A percentile compares a stretch with the other conserved stretches of the same genome.
These are phyloP conservation scores for Kurtzmaniella fragi DNA, from an alignment of 805 yeast species.

Conservation along the genomic window DNA sequence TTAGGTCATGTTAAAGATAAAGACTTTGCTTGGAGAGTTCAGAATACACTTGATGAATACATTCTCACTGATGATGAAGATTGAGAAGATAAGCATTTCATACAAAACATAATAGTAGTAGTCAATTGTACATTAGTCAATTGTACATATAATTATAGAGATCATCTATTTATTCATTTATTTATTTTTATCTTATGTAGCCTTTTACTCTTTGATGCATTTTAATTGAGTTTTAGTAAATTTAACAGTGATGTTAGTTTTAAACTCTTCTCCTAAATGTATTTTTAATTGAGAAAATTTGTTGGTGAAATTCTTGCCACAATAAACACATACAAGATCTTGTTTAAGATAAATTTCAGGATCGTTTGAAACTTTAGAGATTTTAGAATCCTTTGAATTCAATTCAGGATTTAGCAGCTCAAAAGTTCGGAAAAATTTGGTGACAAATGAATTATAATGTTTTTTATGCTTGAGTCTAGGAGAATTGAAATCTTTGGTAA, in stretches of 20 bases:
- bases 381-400: too few species aligned
- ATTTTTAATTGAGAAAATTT: slow-evolving; percentile 20
- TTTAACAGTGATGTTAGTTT: not conserved
- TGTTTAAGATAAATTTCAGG: slow-evolving; percentile 8
- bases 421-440: slow-evolving; percentile 58
- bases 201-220: not conserved
- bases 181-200: too few species aligned
- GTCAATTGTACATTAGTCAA: too few species aligned
- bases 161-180: too few species aligned
- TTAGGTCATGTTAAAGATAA: slow-evolving; percentile 37
- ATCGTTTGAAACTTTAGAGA: not conserved
- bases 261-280: slow-evolving; percentile 23
- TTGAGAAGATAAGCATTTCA: not conserved
- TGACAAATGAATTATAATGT: slow-evolving; percentile 70
- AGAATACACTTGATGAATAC: slow-evolving; percentile 44
- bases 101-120: too few species aligned
- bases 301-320: slow-evolving; percentile 20
- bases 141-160: too few species aligned
- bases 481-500: slow-evolving; percentile 60
- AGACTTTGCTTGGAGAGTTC: slow-evolving; percentile 33
- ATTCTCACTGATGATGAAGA: slow-evolving; percentile 36
- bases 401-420: too few species aligned
- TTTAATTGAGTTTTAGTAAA: not conserved
- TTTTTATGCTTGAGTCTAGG: slow-evolving; percentile 49
- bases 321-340: slow-evolving; percentile 23